Conservation (phyloP, 352 stramenopile species). For the Globisporangium mamillatum region DNA sequence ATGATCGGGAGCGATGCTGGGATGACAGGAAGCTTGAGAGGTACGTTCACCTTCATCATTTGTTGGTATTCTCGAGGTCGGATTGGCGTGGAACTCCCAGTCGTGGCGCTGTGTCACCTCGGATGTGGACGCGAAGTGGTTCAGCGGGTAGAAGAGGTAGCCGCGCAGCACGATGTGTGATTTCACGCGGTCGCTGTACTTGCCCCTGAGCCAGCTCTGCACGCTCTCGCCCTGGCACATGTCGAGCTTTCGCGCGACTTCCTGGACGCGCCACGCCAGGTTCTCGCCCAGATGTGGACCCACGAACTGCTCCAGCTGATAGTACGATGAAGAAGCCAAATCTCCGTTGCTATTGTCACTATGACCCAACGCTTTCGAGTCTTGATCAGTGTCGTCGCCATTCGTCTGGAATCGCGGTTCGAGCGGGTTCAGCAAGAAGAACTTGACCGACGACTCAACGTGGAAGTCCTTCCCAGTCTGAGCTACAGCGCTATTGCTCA, state of each 20-base stretch:
- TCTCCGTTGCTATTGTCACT: background rate
- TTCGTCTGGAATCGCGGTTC: background rate
- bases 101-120: constrained; percentile 40
- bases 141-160: constrained; percentile 67
- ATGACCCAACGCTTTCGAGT: background rate
- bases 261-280: constrained; percentile 63
- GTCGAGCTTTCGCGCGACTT: constrained; percentile 64
- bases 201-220: constrained; percentile 40
- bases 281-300: constrained; percentile 73
- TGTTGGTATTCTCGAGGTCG: background rate
- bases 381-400: background rate
- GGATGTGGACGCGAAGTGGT: constrained; percentile 40
- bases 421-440: constrained; percentile 61
- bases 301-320: constrained; percentile 65
- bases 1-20: constrained; percentile 38
- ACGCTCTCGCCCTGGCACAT: constrained; percentile 56
- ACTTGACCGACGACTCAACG: constrained; percentile 81
- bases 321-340: background rate
- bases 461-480: constrained; percentile 40
- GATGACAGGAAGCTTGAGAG: constrained; percentile 11
- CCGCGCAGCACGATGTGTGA: constrained; percentile 61
- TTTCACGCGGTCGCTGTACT: constrained; percentile 50
- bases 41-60: background rate
- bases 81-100: constrained; percentile 45
- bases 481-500: background rate